Base-by-base conservation (phyloP, 306 rosid species). In the Quercus rubra region DNA sequence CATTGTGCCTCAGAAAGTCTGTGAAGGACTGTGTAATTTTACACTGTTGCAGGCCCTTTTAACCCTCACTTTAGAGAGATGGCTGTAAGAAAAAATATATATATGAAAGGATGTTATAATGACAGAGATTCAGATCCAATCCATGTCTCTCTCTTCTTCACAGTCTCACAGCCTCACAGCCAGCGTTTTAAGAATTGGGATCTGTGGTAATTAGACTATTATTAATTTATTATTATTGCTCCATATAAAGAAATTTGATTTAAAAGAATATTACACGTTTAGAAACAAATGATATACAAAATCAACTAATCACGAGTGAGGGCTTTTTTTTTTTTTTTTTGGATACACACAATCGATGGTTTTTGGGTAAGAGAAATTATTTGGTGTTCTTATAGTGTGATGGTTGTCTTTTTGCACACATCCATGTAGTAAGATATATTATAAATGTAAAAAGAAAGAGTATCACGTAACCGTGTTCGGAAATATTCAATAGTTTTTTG, bases 21-120 rank as follows among this genome's bases (percentile, higher is more conserved):
- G 74, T 58, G 84, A 88, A 76, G 85, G 85, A 75, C 84, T 71
- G 86, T 80, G 83, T 76, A 73, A 75, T 85, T 79, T 79, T 84
- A 85, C 62, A 85, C 71, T 71, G 77, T 83, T 61, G 66, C 69
- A 28, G 35, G 59, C 18, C 79, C 83, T 84, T 87, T 88, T 85
- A 38, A 78, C 71, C 76, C 62, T 33, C 27, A 57, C 21, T 67
- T 33, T n/a, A 67, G 27, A 55, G 49, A 67, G 51, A 55, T 25
- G 51, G 15, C 77, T 55, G 66, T 27, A 28, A 73, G 56, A 31
- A 57, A 58, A 74, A 54, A 73, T 0, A 38, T 38, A 7, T 8
- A 38, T 38, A 38, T 82, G 77, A 63, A 82, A 83, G 75, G 52
- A 74, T 75, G 83, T 83, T 21, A 59, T 78, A 73, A 77, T 83